Evolutionary conservation across 768 basidiomycete species (phyloP).

Genomic region (Leccinum truebloodii): DNA sequence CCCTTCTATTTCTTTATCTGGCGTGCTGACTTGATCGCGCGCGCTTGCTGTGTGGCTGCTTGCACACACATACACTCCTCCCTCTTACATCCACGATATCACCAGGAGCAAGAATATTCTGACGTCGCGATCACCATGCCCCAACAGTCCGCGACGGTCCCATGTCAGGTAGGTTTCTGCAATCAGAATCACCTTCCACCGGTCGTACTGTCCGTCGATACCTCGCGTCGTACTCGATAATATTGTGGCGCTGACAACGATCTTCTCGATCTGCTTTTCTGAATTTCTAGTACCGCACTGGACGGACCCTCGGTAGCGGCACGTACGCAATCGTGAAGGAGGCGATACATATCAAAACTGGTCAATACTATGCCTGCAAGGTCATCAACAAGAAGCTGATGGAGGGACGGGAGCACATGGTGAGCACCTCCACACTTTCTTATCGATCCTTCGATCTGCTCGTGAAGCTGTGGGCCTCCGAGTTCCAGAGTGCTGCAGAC

Average conservation of each 20-base stretch:
- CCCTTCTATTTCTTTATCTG: background rate
- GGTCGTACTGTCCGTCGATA: background rate
- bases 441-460: constrained; percentile 11
- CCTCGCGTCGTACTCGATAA: constrained; percentile 7
- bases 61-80: constrained; percentile 21
- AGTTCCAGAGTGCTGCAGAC: background rate
- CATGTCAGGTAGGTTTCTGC: constrained; percentile 44
- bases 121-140: constrained; percentile 28
- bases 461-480: background rate
- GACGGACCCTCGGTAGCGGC: constrained; percentile 85
- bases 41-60: constrained; percentile 17
- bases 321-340: constrained; percentile 96
- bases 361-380: constrained; percentile 97
- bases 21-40: constrained; percentile 9
- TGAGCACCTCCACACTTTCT: constrained; percentile 36
- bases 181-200: background rate
- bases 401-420: constrained; percentile 98
- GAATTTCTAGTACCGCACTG: constrained; percentile 71
- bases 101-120: constrained; percentile 18
- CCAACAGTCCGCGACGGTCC: constrained; percentile 39
- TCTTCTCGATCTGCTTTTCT: constrained; percentile 1
- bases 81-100: constrained; percentile 3
- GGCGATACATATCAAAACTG: constrained; percentile 91
- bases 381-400: constrained; percentile 99
- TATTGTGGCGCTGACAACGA: constrained; percentile 10